Base-by-base conservation (phyloP, 495 filamentous ascomycete species). In the Neurospora pannonica region DNA sequence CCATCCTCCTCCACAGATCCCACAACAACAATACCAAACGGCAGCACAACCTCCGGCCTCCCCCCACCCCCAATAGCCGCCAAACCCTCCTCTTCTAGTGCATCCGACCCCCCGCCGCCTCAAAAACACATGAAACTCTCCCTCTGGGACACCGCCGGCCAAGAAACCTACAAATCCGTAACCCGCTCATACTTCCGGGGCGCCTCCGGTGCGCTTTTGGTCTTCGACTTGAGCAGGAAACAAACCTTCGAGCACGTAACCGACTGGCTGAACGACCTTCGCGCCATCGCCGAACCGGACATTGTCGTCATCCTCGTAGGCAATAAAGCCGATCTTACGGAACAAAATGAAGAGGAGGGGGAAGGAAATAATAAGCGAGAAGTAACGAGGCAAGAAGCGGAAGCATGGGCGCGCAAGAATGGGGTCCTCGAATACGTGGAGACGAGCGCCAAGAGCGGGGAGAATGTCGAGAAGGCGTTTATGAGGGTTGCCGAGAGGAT, bases 141-240 rank as follows among this genome's bases (percentile, higher is more conserved):
- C 71, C 81, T 99, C 17, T 98, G 96, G 96, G 96, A 99, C 81
- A 99, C 96, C 0, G 96, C 96, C 34, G 96, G 96, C 5, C 96
- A 99, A 79, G 96, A 99, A 86, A 97, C 93, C 42, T 97, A 97
- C 85, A 97, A 97, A 80, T 94, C 92, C 70, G 95, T 99, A 74
- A 99, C 96, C 6, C 90, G 94, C 34, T 94, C 91, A 69, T 99
- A 99, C 83, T 99, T 99, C 83, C 90, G 96, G 38, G 96, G 96
- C 76, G 94, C 95, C 2, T 93, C 91, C 0, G 95, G 96, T 60
- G 96, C 95, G 7, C 86, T 99, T 4, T 88, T 99, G 28, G 96
- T 99, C 72, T 99, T 97, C 80, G 96, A 99, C 82, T 95, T 99
- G 76, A 92, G 92, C 10, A 88, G 95, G 38, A 89, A 89, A 11